These are phyloP conservation scores for Magnaporthales sp. DNA, from an alignment of 2,329 filamentous ascomycete species.

Conservation along the genomic window DNA sequence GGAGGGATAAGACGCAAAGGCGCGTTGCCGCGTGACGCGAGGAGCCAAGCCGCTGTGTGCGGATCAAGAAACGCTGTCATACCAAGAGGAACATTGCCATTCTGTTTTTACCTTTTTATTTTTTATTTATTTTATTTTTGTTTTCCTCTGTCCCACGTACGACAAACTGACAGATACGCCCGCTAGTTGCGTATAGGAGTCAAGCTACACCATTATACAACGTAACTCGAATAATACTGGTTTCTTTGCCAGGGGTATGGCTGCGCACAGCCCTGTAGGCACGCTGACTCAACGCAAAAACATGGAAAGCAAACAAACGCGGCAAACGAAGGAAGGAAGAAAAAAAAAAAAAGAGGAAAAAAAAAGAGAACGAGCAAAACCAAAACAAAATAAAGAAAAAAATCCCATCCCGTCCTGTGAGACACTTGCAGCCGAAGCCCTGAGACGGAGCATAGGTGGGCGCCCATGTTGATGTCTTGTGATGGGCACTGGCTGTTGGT, in stretches of 20 bases:
- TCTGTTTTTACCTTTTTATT: neutral
- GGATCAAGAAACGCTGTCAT: neutral
- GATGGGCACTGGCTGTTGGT: neutral
- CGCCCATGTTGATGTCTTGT: neutral
- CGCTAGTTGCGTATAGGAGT: neutral
- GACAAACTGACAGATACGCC: neutral
- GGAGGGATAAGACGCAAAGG: neutral
- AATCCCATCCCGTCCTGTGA: neutral
- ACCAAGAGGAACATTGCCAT: neutral
- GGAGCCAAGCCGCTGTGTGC: neutral
- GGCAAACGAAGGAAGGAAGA: too few species aligned
- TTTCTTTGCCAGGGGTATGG: neutral
- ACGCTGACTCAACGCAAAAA: neutral
- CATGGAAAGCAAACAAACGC: too few species aligned
- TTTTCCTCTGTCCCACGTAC: neutral
- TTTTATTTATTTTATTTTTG: too few species aligned
- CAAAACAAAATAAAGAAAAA: neutral
- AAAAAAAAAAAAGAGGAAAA: neutral
- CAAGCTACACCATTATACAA: neutral
- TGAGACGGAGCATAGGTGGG: neutral
- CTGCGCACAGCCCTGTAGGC: neutral
- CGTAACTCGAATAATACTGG: neutral
- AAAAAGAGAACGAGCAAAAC: neutral
- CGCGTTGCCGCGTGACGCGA: neutral
- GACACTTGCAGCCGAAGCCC: neutral